Conservation (phyloP, 768 basidiomycete species). For the Pluteus cervinus region DNA sequence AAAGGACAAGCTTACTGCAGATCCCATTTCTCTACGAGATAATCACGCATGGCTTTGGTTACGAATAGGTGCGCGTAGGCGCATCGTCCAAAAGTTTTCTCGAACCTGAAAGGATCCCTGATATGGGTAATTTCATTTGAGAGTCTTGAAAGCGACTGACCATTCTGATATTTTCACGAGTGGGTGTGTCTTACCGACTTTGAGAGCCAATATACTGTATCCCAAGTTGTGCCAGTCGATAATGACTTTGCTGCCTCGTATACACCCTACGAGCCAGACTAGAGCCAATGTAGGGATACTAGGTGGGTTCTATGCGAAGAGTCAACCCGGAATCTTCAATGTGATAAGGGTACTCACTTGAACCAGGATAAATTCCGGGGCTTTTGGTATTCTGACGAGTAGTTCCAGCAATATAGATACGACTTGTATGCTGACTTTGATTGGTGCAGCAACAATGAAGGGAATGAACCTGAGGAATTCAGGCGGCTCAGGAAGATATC, state of each 20-base stretch:
- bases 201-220: slow-evolving; percentile 85
- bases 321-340: too few relatives aligned
- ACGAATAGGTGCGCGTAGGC: slow-evolving; percentile 95
- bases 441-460: slow-evolving; percentile 67
- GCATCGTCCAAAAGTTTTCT: slow-evolving; percentile 66
- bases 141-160: slow-evolving; percentile 32
- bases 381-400: slow-evolving; percentile 49
- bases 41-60: slow-evolving; percentile 77
- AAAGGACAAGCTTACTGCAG: slow-evolving; percentile 51
- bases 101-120: slow-evolving; percentile 55
- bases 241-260: slow-evolving; percentile 79
- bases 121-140: background rate
- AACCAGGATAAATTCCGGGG: slow-evolving; percentile 82
- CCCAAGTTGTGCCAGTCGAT: slow-evolving; percentile 99
- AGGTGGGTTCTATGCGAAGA: slow-evolving; percentile 92
- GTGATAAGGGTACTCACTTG: slow-evolving; percentile 57
- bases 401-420: slow-evolving; percentile 56
- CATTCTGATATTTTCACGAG: slow-evolving; percentile 71
- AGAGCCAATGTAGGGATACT: slow-evolving; percentile 90
- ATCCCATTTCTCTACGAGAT: slow-evolving; percentile 66
- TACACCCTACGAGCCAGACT: slow-evolving; percentile 63
- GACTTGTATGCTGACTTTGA: slow-evolving; percentile 75
- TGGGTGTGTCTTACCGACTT: slow-evolving; percentile 59
- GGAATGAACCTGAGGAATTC: slow-evolving; percentile 46
- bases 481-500: slow-evolving; percentile 66